Conservation (phyloP, 805 yeast species). For the Sugiyamaella marilandica region DNA sequence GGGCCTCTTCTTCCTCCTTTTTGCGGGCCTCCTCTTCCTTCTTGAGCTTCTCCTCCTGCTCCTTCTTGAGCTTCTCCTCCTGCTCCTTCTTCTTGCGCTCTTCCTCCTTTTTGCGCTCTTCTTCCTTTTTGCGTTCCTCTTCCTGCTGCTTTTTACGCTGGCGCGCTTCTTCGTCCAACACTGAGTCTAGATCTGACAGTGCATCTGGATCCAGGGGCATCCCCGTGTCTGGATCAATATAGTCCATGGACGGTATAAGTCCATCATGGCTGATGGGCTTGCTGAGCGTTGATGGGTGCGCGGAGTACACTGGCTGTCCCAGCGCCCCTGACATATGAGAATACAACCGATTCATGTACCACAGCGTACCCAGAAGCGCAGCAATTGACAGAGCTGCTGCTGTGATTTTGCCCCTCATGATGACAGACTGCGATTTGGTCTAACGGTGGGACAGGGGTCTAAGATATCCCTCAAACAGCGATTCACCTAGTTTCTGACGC, state of each 20-base stretch:
- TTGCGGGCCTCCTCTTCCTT: neutral
- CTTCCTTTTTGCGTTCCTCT: neutral
- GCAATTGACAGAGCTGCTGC: neutral
- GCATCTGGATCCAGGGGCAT: neutral
- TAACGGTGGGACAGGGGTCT: too few relatives aligned
- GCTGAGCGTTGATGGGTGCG: neutral
- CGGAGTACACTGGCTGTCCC: neutral
- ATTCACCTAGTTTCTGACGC: too few relatives aligned
- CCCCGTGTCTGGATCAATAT: conserved; percentile 1
- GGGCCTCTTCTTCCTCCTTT: neutral
- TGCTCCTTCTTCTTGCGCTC: neutral
- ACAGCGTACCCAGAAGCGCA: neutral
- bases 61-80: neutral
- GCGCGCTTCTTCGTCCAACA: neutral
- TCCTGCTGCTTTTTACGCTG: neutral
- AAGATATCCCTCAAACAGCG: too few relatives aligned
- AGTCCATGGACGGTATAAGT: neutral
- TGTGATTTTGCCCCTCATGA: neutral
- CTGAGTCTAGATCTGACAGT: neutral
- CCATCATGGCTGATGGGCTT: neutral
- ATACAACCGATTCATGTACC: neutral
- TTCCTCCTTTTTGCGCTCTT: neutral
- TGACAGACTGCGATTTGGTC: too few relatives aligned
- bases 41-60: neutral
- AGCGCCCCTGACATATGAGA: neutral